Conservation (phyloP, 179 eudicot genomes). For the Silene coronaria region DNA sequence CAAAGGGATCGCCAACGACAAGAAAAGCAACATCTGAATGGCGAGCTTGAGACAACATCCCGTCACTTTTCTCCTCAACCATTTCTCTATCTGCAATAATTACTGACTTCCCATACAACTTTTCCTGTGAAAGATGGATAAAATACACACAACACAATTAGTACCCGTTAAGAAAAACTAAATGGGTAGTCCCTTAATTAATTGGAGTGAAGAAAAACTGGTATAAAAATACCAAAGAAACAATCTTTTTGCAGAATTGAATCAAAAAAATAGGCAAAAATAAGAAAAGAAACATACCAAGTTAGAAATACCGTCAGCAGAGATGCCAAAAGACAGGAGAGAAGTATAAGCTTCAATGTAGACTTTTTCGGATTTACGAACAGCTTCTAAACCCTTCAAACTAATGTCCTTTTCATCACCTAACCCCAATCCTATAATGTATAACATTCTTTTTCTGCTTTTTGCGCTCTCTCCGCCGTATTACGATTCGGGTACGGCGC, state of each 20-base stretch:
- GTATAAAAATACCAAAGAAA: background rate
- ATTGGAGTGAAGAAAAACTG: background rate
- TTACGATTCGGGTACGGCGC: too few relatives aligned
- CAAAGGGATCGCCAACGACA: constrained; percentile 68
- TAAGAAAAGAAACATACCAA: constrained; percentile 30
- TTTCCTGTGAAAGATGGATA: constrained; percentile 40
- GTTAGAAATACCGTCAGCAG: constrained; percentile 57
- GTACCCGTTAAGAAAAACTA: background rate
- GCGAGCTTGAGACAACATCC: constrained; percentile 56
- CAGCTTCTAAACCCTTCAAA: constrained; percentile 72
- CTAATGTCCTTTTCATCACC: constrained; percentile 90
- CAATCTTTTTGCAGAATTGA: background rate
- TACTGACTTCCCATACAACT: constrained; percentile 60
- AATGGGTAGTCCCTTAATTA: background rate
- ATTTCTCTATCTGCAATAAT: constrained; percentile 76
- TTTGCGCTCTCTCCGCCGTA: background rate
- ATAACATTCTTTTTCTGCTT: constrained; percentile 37
- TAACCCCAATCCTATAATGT: constrained; percentile 69
- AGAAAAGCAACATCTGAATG: constrained; percentile 22
- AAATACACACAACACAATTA: background rate
- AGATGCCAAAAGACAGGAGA: constrained; percentile 73
- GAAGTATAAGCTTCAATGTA: constrained; percentile 93
- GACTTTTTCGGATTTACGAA: constrained; percentile 50
- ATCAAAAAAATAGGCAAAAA: background rate
- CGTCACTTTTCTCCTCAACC: constrained; percentile 81